Conservation (phyloP, 768 basidiomycete species). For the Kwoniella shandongensis region DNA sequence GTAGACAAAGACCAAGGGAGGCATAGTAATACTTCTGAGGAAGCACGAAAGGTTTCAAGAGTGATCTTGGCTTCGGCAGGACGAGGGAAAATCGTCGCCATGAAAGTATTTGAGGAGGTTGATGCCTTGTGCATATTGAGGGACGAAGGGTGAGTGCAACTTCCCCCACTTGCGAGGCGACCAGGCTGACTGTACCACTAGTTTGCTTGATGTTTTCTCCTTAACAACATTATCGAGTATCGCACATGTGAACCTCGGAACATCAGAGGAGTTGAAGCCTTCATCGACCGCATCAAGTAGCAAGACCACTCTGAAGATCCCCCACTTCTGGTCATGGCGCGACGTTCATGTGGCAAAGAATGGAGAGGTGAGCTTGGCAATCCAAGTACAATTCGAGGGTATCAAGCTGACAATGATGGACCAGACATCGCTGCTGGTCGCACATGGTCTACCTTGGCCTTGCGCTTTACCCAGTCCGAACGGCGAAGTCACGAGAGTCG, state of each 20-base stretch:
- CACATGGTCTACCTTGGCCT: conserved; percentile 41
- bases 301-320: conserved; percentile 16
- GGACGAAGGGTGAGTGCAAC: conserved; percentile 35
- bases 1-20: neutral
- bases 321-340: conserved; percentile 40
- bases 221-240: conserved; percentile 11
- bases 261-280: conserved; percentile 7
- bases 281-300: conserved; percentile 4
- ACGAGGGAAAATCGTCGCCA: conserved; percentile 29
- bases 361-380: conserved; percentile 22
- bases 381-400: neutral
- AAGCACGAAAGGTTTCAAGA: conserved; percentile 8
- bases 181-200: neutral
- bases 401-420: conserved; percentile 3
- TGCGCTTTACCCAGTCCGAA: conserved; percentile 40
- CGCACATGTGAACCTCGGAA: conserved; percentile 21
- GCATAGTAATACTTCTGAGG: neutral
- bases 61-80: conserved; percentile 25
- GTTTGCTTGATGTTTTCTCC: conserved; percentile 36
- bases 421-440: conserved; percentile 24
- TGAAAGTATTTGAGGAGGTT: conserved; percentile 29
- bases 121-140: conserved; percentile 28
- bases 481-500: conserved; percentile 41
- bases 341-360: conserved; percentile 20
- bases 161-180: neutral